Evolutionary conservation across 768 basidiomycete species (phyloP).

Genomic region (Mrakia frigida): DNA sequence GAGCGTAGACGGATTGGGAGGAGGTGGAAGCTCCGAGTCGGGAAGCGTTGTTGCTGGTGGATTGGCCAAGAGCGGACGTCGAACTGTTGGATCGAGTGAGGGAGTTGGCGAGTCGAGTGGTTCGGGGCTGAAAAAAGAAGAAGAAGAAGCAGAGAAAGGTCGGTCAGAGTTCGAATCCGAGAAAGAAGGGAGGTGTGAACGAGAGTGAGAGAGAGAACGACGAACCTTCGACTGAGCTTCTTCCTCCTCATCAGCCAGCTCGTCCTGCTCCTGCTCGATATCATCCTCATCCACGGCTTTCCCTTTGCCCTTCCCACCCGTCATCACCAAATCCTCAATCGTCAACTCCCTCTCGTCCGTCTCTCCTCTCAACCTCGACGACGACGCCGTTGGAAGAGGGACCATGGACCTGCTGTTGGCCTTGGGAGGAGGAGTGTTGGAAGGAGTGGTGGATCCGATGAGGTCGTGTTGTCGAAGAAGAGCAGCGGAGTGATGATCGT

Average conservation of each 20-base stretch:
- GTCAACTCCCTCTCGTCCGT: conserved; percentile 4
- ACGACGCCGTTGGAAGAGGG: neutral
- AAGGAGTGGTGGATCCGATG: conserved; percentile 7
- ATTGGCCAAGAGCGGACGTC: neutral
- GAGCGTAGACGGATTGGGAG: conserved; percentile 21
- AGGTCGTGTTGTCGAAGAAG: neutral
- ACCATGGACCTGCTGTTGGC: neutral
- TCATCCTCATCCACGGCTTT: neutral
- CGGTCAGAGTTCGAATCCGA: neutral
- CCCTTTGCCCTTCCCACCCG: neutral
- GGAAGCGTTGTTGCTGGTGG: neutral
- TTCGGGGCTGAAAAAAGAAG: neutral
- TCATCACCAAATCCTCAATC: conserved; percentile 18
- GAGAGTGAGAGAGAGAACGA: no score
- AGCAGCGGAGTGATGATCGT: neutral
- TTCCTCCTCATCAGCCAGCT: neutral
- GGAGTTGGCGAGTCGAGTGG: conserved; percentile 15
- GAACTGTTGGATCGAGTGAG: neutral
- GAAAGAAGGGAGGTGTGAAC: neutral
- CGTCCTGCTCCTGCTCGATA: neutral
- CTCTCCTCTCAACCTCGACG: neutral
- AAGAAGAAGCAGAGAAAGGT: neutral
- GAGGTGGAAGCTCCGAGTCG: conserved; percentile 23
- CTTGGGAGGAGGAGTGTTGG: conserved; percentile 2
- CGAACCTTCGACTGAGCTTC: neutral